Evolutionary conservation across 1,139 yeast genomes (phyloP).

Genomic region (Geotrichum carabidarum): DNA sequence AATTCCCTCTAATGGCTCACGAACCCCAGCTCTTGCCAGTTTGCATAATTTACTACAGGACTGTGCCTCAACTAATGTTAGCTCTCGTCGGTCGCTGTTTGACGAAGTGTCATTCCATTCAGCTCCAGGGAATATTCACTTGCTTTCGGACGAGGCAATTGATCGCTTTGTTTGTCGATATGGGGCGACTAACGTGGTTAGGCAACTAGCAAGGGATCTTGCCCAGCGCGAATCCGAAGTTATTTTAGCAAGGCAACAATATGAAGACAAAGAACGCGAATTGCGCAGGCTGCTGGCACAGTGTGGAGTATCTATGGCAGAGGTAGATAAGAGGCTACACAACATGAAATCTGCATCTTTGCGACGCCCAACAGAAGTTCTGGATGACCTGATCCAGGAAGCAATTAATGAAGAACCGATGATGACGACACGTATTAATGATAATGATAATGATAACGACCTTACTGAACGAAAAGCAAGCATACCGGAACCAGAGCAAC

Average conservation of each 20-base stretch:
- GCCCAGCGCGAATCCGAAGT: conserved; percentile 49
- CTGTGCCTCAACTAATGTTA: not conserved
- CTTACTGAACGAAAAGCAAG: not conserved
- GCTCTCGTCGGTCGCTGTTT: conserved; percentile 24
- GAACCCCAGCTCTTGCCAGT: not conserved
- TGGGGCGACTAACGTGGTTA: conserved; percentile 44
- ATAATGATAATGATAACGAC: not conserved
- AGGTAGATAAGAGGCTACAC: conserved; percentile 42
- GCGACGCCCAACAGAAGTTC: conserved; percentile 26
- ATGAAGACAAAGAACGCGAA: conserved; percentile 45
- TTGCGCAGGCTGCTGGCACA: conserved; percentile 43
- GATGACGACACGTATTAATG: not conserved
- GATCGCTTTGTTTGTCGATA: conserved; percentile 40
- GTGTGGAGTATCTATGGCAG: conserved; percentile 45
- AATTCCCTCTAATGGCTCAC: not conserved
- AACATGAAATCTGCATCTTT: conserved; percentile 28
- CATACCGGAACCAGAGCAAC: not conserved
- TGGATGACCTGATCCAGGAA: conserved; percentile 33
- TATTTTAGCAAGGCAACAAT: conserved; percentile 40
- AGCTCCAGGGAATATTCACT: conserved; percentile 40
- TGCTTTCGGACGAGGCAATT: conserved; percentile 36
- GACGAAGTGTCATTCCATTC: conserved; percentile 28
- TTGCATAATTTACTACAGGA: not conserved
- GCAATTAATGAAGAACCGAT: conserved; percentile 30
- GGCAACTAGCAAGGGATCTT: conserved; percentile 48